A percentile compares a stretch with the other conserved stretches of the same genome.
Conservation (phyloP, 805 yeast species). For the Hanseniaspora vineae region DNA sequence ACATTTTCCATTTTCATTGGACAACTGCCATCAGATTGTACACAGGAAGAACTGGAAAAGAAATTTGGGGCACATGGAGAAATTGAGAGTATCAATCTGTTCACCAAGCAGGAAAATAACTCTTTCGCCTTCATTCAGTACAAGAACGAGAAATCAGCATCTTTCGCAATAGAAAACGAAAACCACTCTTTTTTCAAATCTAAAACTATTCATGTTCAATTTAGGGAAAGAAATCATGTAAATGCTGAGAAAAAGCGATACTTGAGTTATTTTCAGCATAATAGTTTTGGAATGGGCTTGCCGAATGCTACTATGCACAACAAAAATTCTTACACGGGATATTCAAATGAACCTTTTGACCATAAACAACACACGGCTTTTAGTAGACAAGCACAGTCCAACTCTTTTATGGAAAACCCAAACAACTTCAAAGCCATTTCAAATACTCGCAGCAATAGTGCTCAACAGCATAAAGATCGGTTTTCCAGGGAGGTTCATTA, state of each 20-base stretch:
- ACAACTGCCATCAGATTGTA: slow-evolving; percentile 43
- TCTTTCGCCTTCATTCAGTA: slow-evolving; percentile 63
- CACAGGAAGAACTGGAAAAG: slow-evolving; percentile 39
- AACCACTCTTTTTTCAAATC: slow-evolving; percentile 66
- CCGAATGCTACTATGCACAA: no score
- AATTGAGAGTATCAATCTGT: slow-evolving; percentile 42
- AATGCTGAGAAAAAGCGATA: slow-evolving; percentile 3
- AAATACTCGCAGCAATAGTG: no score
- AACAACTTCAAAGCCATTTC: no score
- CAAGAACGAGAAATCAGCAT: slow-evolving; percentile 58
- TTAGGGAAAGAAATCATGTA: slow-evolving; percentile 44
- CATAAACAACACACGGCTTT: no score
- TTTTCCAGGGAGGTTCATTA: no score
- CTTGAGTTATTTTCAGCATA: not conserved
- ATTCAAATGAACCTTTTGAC: no score
- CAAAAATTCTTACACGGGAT: no score
- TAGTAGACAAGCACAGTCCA: no score
- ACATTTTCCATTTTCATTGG: slow-evolving; percentile 69
- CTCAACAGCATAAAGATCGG: no score
- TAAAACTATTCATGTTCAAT: slow-evolving; percentile 76
- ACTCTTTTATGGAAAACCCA: no score
- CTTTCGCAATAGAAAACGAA: slow-evolving; percentile 74
- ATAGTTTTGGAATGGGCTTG: no score
- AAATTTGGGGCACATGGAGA: slow-evolving; percentile 60
- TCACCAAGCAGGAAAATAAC: slow-evolving; percentile 35